A percentile compares a stretch with the other conserved stretches of the same genome.
Conservation (phyloP, 768 basidiomycete species). For the Gymnopilus dilepis region DNA sequence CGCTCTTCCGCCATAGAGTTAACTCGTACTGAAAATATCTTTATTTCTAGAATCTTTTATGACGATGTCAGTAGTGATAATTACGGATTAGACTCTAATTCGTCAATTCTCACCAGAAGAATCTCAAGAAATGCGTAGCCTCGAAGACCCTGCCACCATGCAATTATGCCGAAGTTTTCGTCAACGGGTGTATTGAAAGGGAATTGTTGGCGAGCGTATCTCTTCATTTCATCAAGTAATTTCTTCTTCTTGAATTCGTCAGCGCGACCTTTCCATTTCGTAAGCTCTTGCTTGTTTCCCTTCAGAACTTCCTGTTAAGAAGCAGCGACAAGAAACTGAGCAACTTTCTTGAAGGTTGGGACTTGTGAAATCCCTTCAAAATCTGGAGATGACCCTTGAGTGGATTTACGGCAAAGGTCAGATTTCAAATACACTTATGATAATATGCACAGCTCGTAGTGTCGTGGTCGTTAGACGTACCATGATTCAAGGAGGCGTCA, state of each 20-base stretch:
- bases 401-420: no score
- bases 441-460: no score
- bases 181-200: constrained; percentile 23
- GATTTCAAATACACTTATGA: no score
- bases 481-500: constrained; percentile 26
- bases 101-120: constrained; percentile 25
- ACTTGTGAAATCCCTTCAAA: constrained; percentile 17
- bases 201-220: constrained; percentile 22
- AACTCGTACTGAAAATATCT: constrained; percentile 32
- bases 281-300: constrained; percentile 15
- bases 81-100: neutral
- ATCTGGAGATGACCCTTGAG: neutral
- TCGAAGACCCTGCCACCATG: constrained; percentile 25
- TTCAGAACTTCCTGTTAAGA: constrained; percentile 17
- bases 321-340: constrained; percentile 10
- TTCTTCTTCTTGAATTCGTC: constrained; percentile 10
- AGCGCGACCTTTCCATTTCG: constrained; percentile 20
- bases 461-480: neutral
- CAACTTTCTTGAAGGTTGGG: constrained; percentile 11
- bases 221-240: constrained; percentile 19
- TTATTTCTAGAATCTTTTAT: constrained; percentile 21
- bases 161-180: neutral
- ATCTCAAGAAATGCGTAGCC: constrained; percentile 19
- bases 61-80: constrained; percentile 30
- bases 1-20: constrained; percentile 39